These are phyloP conservation scores for Auriscalpium orientale DNA, from an alignment of 768 basidiomycete genomes.

Conservation along the genomic window DNA sequence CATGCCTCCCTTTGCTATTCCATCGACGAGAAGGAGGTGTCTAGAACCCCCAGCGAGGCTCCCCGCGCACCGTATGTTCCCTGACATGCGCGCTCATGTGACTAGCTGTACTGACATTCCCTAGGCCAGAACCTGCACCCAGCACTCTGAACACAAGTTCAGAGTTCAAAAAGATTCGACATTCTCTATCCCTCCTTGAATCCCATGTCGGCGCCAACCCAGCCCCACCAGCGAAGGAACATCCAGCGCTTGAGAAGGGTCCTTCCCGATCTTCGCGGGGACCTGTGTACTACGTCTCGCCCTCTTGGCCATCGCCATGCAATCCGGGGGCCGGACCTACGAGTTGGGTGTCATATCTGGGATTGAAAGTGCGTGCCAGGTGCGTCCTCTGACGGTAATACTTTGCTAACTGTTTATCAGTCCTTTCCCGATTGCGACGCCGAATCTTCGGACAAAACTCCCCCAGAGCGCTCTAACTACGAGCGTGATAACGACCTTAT, in stretches of 20 bases:
- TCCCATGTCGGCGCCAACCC: slow-evolving; percentile 3
- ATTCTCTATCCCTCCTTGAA: slow-evolving; percentile 15
- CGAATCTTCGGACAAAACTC: slow-evolving; percentile 5
- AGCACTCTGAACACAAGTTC: slow-evolving; percentile 11
- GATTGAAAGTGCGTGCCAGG: slow-evolving; percentile 8
- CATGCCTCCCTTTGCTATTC: slow-evolving; percentile 15
- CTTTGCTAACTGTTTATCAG: neutral
- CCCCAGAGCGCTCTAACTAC: slow-evolving; percentile 5
- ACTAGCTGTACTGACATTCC: neutral
- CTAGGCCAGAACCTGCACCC: neutral
- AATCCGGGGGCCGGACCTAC: slow-evolving; percentile 13
- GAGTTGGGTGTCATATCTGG: slow-evolving; percentile 13
- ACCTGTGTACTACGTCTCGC: slow-evolving; percentile 1
- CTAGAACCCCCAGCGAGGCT: slow-evolving; percentile 7
- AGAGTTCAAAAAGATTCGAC: slow-evolving; percentile 14
- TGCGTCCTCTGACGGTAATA: neutral
- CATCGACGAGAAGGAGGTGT: slow-evolving; percentile 11
- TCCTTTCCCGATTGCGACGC: slow-evolving; percentile 11
- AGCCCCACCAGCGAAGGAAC: neutral
- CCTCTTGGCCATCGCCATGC: slow-evolving; percentile 9
- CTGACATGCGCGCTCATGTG: neutral
- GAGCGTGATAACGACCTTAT: slow-evolving; percentile 14
- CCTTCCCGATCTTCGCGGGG: neutral
- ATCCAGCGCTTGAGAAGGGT: neutral
- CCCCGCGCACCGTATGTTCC: slow-evolving; percentile 7